Conservation (phyloP, 2,329 filamentous ascomycete species). For the Pyrenophora tritici-repentis region DNA sequence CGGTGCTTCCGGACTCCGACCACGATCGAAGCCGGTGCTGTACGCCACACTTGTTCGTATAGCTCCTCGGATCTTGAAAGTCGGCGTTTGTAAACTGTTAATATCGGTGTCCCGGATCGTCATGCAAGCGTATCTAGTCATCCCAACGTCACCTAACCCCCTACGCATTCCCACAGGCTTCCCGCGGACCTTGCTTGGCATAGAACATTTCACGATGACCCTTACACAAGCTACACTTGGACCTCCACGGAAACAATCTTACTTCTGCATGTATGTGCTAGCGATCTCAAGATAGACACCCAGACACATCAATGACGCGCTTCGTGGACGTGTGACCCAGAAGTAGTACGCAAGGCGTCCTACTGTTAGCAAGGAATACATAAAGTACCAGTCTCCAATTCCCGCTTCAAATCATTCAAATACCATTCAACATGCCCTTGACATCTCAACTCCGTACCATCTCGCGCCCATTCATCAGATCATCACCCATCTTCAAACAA, state of each 20-base stretch:
- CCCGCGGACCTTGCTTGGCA: conserved; percentile 3
- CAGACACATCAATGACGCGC: conserved; percentile 4
- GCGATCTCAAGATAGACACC: neutral
- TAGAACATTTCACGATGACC: neutral
- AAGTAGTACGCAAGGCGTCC: neutral
- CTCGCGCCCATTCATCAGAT: conserved; percentile 23
- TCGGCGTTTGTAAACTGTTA: neutral
- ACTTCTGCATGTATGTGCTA: neutral
- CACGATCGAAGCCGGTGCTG: neutral
- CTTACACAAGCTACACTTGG: neutral
- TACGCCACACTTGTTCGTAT: neutral
- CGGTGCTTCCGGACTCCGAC: conserved; percentile 1
- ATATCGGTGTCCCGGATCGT: too few relatives aligned
- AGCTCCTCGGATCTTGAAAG: neutral
- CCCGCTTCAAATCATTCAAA: conserved; percentile 3
- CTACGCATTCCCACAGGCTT: neutral
- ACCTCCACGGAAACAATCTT: neutral
- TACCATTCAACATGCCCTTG: conserved; percentile 20
- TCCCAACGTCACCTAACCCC: neutral
- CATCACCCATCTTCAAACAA: conserved; percentile 17
- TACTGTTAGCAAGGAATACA: conserved; percentile 3
- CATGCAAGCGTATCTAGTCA: too few relatives aligned
- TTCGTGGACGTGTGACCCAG: neutral
- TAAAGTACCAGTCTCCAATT: conserved; percentile 4
- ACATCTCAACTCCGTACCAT: conserved; percentile 25